These are phyloP conservation scores for Arthroderma sp. DNA, from an alignment of 2,329 filamentous ascomycete species.

Conservation along the genomic window DNA sequence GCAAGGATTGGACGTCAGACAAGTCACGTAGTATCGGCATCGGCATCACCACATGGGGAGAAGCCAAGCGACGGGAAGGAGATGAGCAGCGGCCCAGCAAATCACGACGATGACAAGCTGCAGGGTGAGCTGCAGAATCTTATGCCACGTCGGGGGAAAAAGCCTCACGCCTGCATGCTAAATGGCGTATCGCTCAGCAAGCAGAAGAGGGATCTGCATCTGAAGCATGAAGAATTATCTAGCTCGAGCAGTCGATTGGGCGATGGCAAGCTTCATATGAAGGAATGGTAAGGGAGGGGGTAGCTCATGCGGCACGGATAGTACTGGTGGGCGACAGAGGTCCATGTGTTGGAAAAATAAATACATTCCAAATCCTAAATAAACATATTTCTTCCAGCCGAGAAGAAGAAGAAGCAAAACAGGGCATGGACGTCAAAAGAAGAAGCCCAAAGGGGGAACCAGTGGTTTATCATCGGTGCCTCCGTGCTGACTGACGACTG, in stretches of 20 bases:
- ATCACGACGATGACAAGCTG: not conserved
- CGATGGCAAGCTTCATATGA: not conserved
- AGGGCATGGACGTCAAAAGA: not conserved
- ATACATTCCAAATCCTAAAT: not conserved
- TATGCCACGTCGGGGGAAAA: not conserved
- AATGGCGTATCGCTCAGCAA: not conserved
- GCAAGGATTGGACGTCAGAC: slow-evolving; percentile 1
- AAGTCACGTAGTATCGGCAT: not conserved
- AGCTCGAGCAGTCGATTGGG: not conserved
- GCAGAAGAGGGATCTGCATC: not conserved
- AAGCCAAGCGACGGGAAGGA: slow-evolving; percentile 3
- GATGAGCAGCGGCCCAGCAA: not conserved
- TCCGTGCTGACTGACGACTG: not conserved
- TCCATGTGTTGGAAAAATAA: not conserved
- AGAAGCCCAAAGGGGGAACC: not conserved
- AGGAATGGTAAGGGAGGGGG: not conserved
- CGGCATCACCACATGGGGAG: not conserved
- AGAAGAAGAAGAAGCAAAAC: not conserved
- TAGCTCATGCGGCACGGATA: not conserved
- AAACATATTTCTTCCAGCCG: not conserved
- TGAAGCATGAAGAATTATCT: slow-evolving; percentile 1
- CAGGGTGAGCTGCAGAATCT: not conserved
- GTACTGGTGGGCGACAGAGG: not conserved
- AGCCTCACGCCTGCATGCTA: not conserved
- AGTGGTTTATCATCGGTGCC: not conserved